Base-by-base conservation (phyloP, 164 flowering plant genomes). In the Umbilicus rupestris region DNA sequence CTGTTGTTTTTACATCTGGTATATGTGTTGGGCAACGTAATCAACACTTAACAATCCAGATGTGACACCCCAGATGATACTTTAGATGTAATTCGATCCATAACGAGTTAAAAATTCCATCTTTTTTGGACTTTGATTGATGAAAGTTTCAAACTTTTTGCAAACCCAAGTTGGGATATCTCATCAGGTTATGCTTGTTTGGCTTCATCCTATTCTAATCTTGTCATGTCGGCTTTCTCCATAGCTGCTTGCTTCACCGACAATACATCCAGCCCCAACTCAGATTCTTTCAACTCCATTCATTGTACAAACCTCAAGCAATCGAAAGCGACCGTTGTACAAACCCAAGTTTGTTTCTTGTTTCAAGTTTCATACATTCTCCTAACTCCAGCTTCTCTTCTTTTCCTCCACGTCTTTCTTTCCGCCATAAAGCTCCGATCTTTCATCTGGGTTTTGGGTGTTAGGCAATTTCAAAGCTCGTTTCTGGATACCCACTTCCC, bases 291-390 rank as follows among this genome's bases (percentile, higher is more conserved):
- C 60, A 26, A 9, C 44, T 41, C 44, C 44, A 28, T 29, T 55
- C 60, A 55, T 55, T 55, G 60, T 55, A 10, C 60, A n/a, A 55
- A 17, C 60, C 33, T 33, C 60, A 55, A 55, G 35, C 60, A 26
- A 55, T 28, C 28, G 60, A 55, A 55, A 55, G 60, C 60, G 60
- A 55, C 60, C 17, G 11, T 55, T 55, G 33, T 11, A 55, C 28
- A 3, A 19, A 16, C 44, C 9, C 44, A 41, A 41, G 16, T 41
- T 14, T 29, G 6, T 1, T 55, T 28, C 33, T 55, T 24, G 44
- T 14, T 14, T 9, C 44, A 41, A 41, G 44, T 41, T 41, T 14
- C 12, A 41, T 41, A 9, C 15, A 41, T 41, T 41, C 9, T 41
- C 44, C 10, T 41, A 35, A 14, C 44, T 41, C 44, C 7, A 14